Base-by-base conservation (phyloP, 805 yeast genomes). In the Candida mattraensis region DNA sequence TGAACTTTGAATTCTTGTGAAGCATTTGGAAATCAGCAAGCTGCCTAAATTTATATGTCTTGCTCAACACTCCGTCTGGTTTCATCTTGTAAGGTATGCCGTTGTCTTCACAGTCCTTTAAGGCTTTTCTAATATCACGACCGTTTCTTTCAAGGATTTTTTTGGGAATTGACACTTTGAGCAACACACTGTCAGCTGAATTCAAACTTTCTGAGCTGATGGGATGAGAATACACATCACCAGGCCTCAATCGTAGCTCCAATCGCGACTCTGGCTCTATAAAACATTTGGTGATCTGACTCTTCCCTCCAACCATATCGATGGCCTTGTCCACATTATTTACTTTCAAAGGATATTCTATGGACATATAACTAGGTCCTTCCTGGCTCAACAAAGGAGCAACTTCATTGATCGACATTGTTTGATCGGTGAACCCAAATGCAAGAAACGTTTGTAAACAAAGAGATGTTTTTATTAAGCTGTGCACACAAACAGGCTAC, bases 1-100 rank as follows among this genome's bases (percentile, higher is more conserved):
- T 69, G 42, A 79, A 74, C 2, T 64, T 56, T 10, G 83, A 80
- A 47, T 75, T 71, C 32, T 71, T 72, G 9, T 87, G 74, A 20
- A 75, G 65, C 45, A 76, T 73, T 57, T 93, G 98, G 58, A 87
- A 91, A 60, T 89, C 98, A 0, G 91, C 80, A 71, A 88, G 76
- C 45, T 85, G 87, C 48, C 96, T 74, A 58, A 91, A 91, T 44
- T 83, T 73, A 52, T 79, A 81, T 12, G 81, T 82, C 39, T 77
- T 72, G 48, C 78, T 77, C 13, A 87, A 67, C 13, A 87, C 72
- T 0, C 82, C 88, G 4, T 75, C 70, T 0, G 95, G 91, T 28
- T 69, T 67, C 2, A 75, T 69, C 16, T 60, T 61, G 33, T 72
- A 67, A 4, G 63, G 47, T 7, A 53, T 44, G 5, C 44, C 39